These are phyloP conservation scores for Podaxis pistillaris DNA, from an alignment of 768 basidiomycete species.

Conservation along the genomic window DNA sequence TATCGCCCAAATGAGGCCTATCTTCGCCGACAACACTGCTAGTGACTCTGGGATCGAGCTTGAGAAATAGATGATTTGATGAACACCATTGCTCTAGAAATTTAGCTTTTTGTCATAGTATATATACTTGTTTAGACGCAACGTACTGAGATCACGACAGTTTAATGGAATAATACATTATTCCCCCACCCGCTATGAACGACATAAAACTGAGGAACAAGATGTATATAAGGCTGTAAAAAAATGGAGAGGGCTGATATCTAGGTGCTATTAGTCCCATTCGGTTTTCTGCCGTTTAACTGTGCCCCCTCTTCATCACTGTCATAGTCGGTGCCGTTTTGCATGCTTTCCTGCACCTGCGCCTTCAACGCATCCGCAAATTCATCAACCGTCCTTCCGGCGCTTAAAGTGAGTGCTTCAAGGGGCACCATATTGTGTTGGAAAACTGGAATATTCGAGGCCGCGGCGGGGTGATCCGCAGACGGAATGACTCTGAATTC, in stretches of 20 bases:
- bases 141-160: neutral
- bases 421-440: slow-evolving; percentile 92
- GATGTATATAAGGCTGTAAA: neutral
- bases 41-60: slow-evolving; percentile 57
- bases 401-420: slow-evolving; percentile 80
- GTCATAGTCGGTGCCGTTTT: neutral
- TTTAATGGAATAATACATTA: slow-evolving; percentile 5
- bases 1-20: slow-evolving; percentile 66
- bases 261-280: neutral
- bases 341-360: slow-evolving; percentile 39
- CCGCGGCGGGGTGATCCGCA: slow-evolving; percentile 64
- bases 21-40: slow-evolving; percentile 57
- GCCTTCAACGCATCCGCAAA: slow-evolving; percentile 70
- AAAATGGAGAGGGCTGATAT: neutral
- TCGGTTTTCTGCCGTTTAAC: neutral
- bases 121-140: slow-evolving; percentile 7
- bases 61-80: slow-evolving; percentile 36
- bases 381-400: slow-evolving; percentile 66
- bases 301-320: neutral
- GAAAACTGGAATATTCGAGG: slow-evolving; percentile 65
- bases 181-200: neutral
- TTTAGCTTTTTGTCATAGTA: neutral
- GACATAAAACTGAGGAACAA: neutral
- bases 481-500: slow-evolving; percentile 72
- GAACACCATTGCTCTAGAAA: neutral